Evolutionary conservation across 108 stramenopile species (phyloP), one percentile per base, ranked within the genome.

Genomic region (Epithemia pelagica): DNA sequence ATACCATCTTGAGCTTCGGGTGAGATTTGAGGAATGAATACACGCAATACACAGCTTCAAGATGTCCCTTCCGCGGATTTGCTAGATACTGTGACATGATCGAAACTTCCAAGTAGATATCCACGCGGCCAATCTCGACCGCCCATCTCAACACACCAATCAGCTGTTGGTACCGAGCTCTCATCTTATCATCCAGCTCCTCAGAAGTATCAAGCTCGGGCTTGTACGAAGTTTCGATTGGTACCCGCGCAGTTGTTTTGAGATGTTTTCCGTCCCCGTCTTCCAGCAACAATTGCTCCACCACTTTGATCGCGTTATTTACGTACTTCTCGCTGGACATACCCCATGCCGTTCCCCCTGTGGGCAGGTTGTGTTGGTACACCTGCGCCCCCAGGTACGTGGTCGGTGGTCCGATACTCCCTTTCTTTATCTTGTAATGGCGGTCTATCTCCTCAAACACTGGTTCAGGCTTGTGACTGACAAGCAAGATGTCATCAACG

Each of bases 371-470:
- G 37, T 26, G 32, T 31, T 27, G 19, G 21, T 23, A 27, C 0
- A 74, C 57, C 20, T 64, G 63, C 0, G 74, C 70, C 26, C 74
- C 78, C 18, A 82, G 69, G 58, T 82, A 78, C 1, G 46, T 54
- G n/a, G 55, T 64, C 0, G 77, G 77, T 7, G 60, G 32, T 0
- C 66, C 66, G 28, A 77, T 58, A 1, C 59, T 61, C 18, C 59
- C 65, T 25, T 28, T 18, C 52, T 76, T 76, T 24, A 66, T 2
- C 33, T 32, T 21, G 46, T 61, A 66, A 27, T 76, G 51, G 1
- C 28, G 19, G 19, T 67, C 31, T 2, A 76, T 58, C 8, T 7
- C 21, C 7, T 58, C 18, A 7, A 58, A n/a, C 15, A 58, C 26
- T 26, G 25, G 22, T 21, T 58, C 7, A 1, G 30, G 54, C 2